A percentile compares a stretch with the other conserved stretches of the same genome.
Evolutionary conservation across 2,329 filamentous ascomycete genomes (phyloP).

Genomic region (Colletotrichum caudatum): DNA sequence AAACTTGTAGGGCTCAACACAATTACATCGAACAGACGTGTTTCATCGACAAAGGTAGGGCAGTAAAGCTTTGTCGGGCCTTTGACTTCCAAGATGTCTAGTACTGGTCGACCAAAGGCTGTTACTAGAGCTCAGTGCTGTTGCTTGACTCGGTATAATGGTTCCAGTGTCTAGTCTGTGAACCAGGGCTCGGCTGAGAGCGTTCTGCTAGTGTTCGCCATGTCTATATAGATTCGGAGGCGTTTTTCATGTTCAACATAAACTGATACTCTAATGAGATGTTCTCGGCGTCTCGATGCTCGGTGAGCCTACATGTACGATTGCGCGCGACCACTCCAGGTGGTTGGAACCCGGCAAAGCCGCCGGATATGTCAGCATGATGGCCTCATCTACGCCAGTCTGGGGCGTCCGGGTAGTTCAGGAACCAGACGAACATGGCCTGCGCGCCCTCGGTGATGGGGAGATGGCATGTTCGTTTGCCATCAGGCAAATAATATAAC

Average conservation of each 20-base stretch:
- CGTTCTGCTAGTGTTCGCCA: background rate
- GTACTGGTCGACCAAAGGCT: background rate
- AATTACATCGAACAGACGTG: background rate
- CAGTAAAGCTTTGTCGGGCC: background rate
- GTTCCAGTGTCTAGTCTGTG: background rate
- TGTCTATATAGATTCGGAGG: too few relatives aligned
- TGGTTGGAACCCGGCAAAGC: background rate
- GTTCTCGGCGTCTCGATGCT: background rate
- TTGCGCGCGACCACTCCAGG: too few relatives aligned
- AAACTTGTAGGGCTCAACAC: background rate
- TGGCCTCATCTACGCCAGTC: background rate
- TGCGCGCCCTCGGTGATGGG: background rate
- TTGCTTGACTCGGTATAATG: background rate
- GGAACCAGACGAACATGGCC: background rate
- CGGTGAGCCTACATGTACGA: background rate
- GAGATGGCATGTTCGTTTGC: background rate
- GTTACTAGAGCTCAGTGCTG: background rate
- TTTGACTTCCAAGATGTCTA: background rate
- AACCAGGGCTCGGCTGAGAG: background rate
- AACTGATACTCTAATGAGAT: background rate
- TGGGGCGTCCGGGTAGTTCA: conserved; percentile 30
- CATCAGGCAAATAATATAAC: conserved; percentile 34
- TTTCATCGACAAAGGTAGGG: background rate
- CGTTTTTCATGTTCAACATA: too few relatives aligned
- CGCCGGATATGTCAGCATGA: background rate